Conservation (phyloP, 306 rosid genomes). For the Betula pendula region DNA sequence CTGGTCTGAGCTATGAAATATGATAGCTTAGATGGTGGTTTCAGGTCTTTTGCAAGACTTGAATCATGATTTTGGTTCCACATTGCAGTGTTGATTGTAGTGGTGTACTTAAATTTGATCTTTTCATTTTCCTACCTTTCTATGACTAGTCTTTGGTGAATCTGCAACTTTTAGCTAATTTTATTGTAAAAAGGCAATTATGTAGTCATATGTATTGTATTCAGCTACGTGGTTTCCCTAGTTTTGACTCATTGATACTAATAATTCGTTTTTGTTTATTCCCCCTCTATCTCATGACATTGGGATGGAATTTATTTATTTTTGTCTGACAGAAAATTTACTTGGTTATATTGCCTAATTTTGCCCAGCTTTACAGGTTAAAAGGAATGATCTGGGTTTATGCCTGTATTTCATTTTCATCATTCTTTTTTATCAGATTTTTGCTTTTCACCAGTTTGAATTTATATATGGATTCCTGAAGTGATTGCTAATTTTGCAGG, state of each 20-base stretch:
- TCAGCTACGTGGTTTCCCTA: conserved; percentile 2
- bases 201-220: conserved; percentile 13
- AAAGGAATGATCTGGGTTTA: conserved; percentile 32
- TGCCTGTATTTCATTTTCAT: conserved; percentile 14
- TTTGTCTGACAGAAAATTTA: conserved; percentile 24
- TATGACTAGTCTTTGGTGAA: conserved; percentile 23
- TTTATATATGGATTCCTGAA: conserved; percentile 40
- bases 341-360: conserved; percentile 23
- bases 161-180: conserved; percentile 2
- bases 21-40: conserved; percentile 21
- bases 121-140: conserved; percentile 14
- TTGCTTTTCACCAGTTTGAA: conserved; percentile 19
- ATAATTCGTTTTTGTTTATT: no score
- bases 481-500: conserved; percentile 65
- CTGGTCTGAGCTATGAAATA: conserved; percentile 30
- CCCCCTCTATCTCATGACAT: no score
- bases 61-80: conserved; percentile 25
- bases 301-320: conserved; percentile 24
- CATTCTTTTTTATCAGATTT: conserved; percentile 23
- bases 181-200: neutral
- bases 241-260: no score
- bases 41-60: conserved; percentile 29
- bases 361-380: conserved; percentile 43
- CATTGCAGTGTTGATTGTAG: conserved; percentile 15
- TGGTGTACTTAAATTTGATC: conserved; percentile 27